Percentiles rank a stretch among this genome's conserved stretches.
Conservation (phyloP, 148 eudicot species). For the Camellia lanceoleosa region DNA sequence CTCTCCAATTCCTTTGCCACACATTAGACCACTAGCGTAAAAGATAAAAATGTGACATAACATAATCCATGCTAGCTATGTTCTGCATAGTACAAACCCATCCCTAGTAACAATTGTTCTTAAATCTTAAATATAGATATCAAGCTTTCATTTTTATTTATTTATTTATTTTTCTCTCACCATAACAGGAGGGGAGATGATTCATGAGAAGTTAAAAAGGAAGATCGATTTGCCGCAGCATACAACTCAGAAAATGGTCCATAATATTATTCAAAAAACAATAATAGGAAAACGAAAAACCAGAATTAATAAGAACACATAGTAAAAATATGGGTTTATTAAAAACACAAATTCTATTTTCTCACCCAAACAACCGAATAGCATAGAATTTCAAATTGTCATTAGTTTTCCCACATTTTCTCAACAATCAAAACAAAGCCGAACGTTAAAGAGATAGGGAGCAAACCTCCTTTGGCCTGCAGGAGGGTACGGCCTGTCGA, state of each 20-base stretch:
- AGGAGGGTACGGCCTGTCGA: conserved; percentile 59
- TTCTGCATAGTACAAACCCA: too few species aligned
- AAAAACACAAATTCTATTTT: background rate
- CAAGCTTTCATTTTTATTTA: background rate
- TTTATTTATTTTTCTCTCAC: background rate
- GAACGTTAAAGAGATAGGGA: conserved; percentile 4
- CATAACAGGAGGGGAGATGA: background rate
- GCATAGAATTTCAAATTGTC: background rate
- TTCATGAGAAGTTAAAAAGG: background rate
- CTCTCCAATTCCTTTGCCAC: too few species aligned
- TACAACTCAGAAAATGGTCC: background rate
- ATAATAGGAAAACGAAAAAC: too few species aligned
- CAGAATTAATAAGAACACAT: background rate
- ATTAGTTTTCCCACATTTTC: background rate
- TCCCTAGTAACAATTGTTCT: too few species aligned
- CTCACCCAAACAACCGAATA: background rate
- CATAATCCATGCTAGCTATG: too few species aligned
- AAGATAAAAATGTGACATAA: too few species aligned
- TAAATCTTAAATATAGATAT: background rate
- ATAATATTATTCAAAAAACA: too few species aligned
- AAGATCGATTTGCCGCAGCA: background rate
- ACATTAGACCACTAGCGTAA: too few species aligned
- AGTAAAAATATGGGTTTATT: background rate
- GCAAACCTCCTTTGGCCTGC: conserved; percentile 44
- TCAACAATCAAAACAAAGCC: background rate